Evolutionary conservation across 177 flowering plant genomes (phyloP), one percentile per base, ranked within the genome.

Genomic region (Vitis hybrid): DNA sequence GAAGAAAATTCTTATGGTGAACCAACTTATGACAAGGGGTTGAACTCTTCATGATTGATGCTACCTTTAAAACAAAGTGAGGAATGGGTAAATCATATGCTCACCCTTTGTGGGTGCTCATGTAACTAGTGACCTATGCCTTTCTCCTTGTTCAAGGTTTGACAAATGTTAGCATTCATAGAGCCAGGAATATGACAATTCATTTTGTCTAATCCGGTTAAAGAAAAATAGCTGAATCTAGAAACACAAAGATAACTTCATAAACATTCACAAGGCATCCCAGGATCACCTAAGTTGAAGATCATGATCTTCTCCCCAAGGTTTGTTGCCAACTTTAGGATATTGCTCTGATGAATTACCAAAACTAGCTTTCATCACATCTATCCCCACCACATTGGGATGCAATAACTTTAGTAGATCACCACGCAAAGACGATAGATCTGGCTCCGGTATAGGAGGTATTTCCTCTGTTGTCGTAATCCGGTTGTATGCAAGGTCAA

Each of bases 391-490:
- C 69, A 93, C 92, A 75, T 90, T 95, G 14, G 99, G 99, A 80
- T 81, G 81, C 74, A 93, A 71, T 19, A 95, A 77, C 76, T 87
- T 88, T 82, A 87, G 68, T 52, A 95, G 82, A 57, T 95, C 97
- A 64, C 81, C 79, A 56, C 97, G 94, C 73, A 95, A 74, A 65
- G 76, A 76, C 73, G 89, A 73, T 51, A 86, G 69, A 79, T 95
- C 99, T 70, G 98, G 97, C 86, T 93, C 99, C 69, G 99, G 99
- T 72, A 95, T 80, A 31, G 91, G 86, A 69, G 98, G 97, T 72
- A 95, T 93, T 56, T 95, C 99, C 82, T 95, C 99, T 15, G 99
- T 55, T 53, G 99, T 87, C 26, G 86, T 86, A 67, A 95, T 87
- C 52, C 77, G 81, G 66, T 95, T 95, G 66, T 80, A 83, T 72